These are phyloP conservation scores for Gelatoporia subvermispora DNA, from an alignment of 768 basidiomycete genomes.

Conservation along the genomic window DNA sequence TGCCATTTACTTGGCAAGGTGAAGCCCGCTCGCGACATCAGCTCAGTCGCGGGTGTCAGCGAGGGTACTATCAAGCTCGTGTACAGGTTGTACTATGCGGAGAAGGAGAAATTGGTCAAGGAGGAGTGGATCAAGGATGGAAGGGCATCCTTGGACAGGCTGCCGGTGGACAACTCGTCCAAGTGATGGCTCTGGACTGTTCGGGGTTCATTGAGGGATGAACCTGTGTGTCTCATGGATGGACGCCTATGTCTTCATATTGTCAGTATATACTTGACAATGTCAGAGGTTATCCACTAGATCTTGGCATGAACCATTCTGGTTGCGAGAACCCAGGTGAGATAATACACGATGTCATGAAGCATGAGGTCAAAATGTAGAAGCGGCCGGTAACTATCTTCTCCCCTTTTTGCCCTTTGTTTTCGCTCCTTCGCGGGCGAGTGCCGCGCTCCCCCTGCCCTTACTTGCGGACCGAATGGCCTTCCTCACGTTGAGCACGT, in stretches of 20 bases:
- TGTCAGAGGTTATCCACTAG: no score
- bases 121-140: constrained; percentile 82
- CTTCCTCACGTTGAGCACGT: constrained; percentile 80
- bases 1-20: constrained; percentile 72
- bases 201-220: neutral
- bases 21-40: constrained; percentile 82
- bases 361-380: no score
- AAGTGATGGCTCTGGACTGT: constrained; percentile 7
- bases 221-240: no score
- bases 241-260: no score
- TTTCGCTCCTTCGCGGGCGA: constrained; percentile 39
- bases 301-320: no score
- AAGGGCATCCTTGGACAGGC: constrained; percentile 48
- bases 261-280: no score
- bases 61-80: constrained; percentile 94
- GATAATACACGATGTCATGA: no score
- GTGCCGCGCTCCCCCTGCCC: constrained; percentile 57
- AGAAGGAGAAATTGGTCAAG: constrained; percentile 76
- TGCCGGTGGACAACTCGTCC: constrained; percentile 27
- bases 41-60: constrained; percentile 86
- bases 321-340: no score
- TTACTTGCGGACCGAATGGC: constrained; percentile 76
- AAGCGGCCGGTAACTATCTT: constrained; percentile 2
- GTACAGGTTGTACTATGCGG: constrained; percentile 71
- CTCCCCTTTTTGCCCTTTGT: constrained; percentile 14